phyloP scores from a whole-genome alignment of 2,329 filamentous ascomycete genomes.

The Fusarium sacchari region DNA sequence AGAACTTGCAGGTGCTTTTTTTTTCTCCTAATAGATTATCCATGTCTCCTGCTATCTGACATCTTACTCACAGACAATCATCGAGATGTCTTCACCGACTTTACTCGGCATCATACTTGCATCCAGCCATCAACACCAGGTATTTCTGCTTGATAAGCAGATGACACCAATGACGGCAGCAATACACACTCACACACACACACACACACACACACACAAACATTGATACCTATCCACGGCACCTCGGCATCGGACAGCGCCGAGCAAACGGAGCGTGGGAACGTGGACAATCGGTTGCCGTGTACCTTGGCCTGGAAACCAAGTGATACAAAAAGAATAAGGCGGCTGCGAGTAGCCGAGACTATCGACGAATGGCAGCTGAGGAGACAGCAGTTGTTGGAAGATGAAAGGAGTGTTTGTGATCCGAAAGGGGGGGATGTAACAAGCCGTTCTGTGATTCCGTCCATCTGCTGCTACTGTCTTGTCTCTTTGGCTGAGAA shows the following conservation, averaged over 20 bases:
- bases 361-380: constrained; percentile 12
- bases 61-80: background rate
- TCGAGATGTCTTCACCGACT: background rate
- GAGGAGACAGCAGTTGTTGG: background rate
- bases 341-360: constrained; percentile 34
- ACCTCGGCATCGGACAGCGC: constrained; percentile 20
- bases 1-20: background rate
- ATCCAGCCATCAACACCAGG: background rate
- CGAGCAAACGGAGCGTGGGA: constrained; percentile 19
- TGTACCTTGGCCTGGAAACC: constrained; percentile 30
- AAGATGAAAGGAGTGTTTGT: constrained; percentile 24
- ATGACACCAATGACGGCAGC: background rate
- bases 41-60: no score
- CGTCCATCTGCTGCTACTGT: constrained; percentile 2
- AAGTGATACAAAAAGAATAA: constrained; percentile 23
- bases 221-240: background rate
- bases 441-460: constrained; percentile 33
- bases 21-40: background rate
- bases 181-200: no score
- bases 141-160: constrained; percentile 10
- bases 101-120: background rate
- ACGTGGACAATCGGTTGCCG: constrained; percentile 20
- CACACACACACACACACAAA: background rate
- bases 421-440: constrained; percentile 14
- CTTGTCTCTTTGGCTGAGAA: background rate